Evolutionary conservation across 257 asterid genomes (phyloP), one percentile per base, ranked within the genome.

Genomic region (Scutellaria barbata): DNA sequence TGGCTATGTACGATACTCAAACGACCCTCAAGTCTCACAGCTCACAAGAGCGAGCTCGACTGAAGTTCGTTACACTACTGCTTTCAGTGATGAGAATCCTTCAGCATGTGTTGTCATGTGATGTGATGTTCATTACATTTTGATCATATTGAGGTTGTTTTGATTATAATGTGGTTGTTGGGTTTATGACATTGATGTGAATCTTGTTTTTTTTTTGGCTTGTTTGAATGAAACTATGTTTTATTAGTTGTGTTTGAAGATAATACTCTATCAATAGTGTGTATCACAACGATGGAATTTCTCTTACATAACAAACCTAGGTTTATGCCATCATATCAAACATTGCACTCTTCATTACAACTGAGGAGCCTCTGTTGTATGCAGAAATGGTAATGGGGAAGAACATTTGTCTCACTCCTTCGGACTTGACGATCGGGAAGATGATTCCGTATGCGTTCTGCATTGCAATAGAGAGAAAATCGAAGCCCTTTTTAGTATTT

Each of bases 1-100:
- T 7, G 98, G 98, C 1, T 94, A 94, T 54, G 98, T 94, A 9
- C 80, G 99, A 0, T 76, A 76, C 7, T 67, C 74, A 1, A 51
- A 65, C 7, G 89, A 85, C 75, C 89, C 95, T 6, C 86, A 70
- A 0, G 52, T 61, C 3, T 81, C 92, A 12, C 95, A 85, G 11
- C 90, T 93, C 0, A 87, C 89, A 0, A 85, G 96, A 11, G 97
- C 98, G 0, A 84, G 84, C 79, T 94, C 97, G 8, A 84, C 90
- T 4, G 98, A 94, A 59, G 96, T 94, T 35, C 85, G 96, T 14
- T 94, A 94, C 81, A 84, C 96, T 16, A 91, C 96, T 0, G 97
- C 98, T n/a, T 94, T 94, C 42, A 94, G 98, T 18, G 98, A 94
- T 8, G 98, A 94, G 5, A 91, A 94, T 47, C 84, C 97, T 1